These are phyloP conservation scores for Penicillium daleae DNA, from an alignment of 495 filamentous ascomycete species.

Conservation along the genomic window DNA sequence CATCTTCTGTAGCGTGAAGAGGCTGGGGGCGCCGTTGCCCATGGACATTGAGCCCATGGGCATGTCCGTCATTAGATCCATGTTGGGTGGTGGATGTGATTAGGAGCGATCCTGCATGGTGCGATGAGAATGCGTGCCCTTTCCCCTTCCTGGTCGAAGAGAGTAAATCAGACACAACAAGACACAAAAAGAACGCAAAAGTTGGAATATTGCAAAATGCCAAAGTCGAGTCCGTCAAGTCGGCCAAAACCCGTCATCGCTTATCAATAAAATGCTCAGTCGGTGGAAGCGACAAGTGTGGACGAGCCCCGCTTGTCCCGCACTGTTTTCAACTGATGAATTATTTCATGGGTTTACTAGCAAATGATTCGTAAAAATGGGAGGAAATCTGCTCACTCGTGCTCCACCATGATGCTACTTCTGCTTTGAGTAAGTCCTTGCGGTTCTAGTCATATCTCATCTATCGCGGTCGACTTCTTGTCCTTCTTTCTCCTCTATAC, in stretches of 20 bases:
- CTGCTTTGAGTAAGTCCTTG: constrained; percentile 6
- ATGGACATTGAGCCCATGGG: constrained; percentile 50
- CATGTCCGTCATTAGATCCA: constrained; percentile 40
- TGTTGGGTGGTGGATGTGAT: constrained; percentile 10
- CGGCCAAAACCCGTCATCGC: background rate
- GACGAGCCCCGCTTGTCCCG: constrained; percentile 11
- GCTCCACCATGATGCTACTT: background rate
- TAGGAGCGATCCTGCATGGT: constrained; percentile 9
- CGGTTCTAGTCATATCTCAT: background rate
- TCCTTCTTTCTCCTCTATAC: constrained; percentile 5
- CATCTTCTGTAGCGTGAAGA: constrained; percentile 53
- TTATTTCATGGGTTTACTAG: too few relatives aligned
- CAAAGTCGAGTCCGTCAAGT: background rate
- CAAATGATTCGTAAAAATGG: background rate
- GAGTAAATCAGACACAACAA: background rate
- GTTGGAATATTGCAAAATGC: too few relatives aligned
- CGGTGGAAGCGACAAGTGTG: constrained; percentile 1
- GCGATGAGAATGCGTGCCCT: background rate
- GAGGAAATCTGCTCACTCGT: constrained; percentile 13
- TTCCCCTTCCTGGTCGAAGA: background rate
- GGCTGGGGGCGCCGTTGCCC: constrained; percentile 49
- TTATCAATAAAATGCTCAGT: constrained; percentile 27
- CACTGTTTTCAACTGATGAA: too few relatives aligned
- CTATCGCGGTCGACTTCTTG: background rate
- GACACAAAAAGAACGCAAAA: background rate